Evolutionary conservation across 129 eudicot genomes (phyloP).

Genomic region (Kitagawia praeruptora): DNA sequence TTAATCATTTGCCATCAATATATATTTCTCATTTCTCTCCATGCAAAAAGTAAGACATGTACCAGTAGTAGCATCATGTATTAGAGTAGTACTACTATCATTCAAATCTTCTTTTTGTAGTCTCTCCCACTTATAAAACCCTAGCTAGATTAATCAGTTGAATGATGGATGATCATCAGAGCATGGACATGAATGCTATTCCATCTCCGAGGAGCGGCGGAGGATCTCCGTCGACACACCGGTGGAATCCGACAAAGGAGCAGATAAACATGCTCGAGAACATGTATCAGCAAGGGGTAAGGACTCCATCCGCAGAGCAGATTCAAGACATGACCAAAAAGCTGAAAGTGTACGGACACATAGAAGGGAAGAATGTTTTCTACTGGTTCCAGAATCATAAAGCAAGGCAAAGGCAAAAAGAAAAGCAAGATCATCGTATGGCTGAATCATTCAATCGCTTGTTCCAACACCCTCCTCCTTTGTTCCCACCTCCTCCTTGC

Average conservation of each 20-base stretch:
- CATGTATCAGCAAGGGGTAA: conserved; percentile 47
- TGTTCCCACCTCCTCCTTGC: conserved; percentile 24
- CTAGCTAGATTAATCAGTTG: neutral
- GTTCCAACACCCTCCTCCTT: conserved; percentile 16
- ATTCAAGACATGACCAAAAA: conserved; percentile 56
- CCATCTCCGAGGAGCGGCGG: conserved; percentile 7
- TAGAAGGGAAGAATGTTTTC: conserved; percentile 79
- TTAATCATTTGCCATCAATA: conserved; percentile 3
- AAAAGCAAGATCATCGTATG: conserved; percentile 34
- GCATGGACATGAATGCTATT: conserved; percentile 14
- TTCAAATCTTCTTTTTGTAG: neutral
- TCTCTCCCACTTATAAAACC: conserved; percentile 1
- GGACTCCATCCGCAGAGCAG: conserved; percentile 76
- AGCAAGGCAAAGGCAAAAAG: conserved; percentile 77
- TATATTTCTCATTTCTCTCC: conserved; percentile 6
- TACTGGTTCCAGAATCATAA: conserved; percentile 90
- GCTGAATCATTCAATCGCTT: conserved; percentile 23
- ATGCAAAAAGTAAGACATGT: neutral
- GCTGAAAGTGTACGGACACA: conserved; percentile 47
- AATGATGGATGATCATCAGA: neutral
- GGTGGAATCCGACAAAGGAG: conserved; percentile 93
- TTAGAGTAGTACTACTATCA: neutral
- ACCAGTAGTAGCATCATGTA: neutral
- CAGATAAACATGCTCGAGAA: conserved; percentile 55
- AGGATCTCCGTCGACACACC: conserved; percentile 20